Base-by-base conservation (phyloP, 768 basidiomycete species). In the Tylopilus intermedius region DNA sequence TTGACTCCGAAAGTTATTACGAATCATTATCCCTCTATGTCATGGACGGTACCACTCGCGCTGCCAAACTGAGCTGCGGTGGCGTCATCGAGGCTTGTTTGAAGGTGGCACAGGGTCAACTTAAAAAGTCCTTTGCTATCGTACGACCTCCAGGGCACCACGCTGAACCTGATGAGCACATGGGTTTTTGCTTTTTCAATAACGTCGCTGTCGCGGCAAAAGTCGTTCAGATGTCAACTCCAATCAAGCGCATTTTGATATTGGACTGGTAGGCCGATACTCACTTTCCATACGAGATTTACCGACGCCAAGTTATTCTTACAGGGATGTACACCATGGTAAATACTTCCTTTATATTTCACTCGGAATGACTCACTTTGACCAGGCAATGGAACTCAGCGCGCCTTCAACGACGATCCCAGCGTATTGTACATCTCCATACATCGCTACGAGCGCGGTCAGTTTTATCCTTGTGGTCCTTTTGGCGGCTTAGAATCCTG, bases 171-270 rank as follows among this genome's bases (percentile, higher is more conserved):
- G 91, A 96, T 58, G 88, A 94, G 65, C 90, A 92, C 58, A 97
- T 98, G 94, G 96, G 96, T 1, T 99, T 99, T 69, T 98, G 96
- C 71, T 96, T 99, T 75, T 96, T 94, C 74, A 99, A 99, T 70
- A 99, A 99, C 65, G 94, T 95, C 32, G 88, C 96, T 0, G 89
- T 99, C 14, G 94, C 94, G 1, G 81, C 91, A 18, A 82, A 83
- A 62, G 88, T 93, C 24, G 83, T 89, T 18, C 86, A 90, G 65
- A 73, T 86, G 56, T 60, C 76, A 50, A 87, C 88, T 2, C 65
- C 77, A 6, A 71, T 91, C 54, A 89, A 86, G 68, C 89, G 79
- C 65, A 84, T 97, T 13, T 65, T 99, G 57, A 97, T 99, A 59
- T 72, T 99, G 29, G 96, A 99, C 66, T 99, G 96, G 95, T 96